Conservation (phyloP, 768 basidiomycete species). For the Tubosaeta sp. region DNA sequence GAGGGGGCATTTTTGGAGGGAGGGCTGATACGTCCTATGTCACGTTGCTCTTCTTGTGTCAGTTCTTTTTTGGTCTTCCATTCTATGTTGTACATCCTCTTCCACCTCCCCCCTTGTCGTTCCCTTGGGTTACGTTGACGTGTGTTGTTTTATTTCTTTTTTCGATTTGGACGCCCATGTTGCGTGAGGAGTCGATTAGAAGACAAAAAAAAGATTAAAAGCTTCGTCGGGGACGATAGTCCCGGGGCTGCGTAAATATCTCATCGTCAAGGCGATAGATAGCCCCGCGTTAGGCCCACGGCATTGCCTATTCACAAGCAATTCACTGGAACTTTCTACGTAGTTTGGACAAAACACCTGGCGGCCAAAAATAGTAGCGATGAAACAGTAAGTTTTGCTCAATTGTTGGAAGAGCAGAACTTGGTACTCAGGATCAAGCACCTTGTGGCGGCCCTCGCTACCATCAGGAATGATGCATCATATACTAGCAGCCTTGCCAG, state of each 20-base stretch:
- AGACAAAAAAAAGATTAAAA: slow-evolving; percentile 5
- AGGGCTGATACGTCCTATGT: slow-evolving; percentile 7
- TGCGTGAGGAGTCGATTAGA: slow-evolving; percentile 25
- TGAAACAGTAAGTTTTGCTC: no score
- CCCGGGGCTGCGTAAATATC: neutral
- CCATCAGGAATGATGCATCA: no score
- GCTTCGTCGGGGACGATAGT: neutral
- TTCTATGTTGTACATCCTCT: slow-evolving; percentile 14
- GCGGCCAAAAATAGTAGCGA: no score
- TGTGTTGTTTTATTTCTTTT: slow-evolving; percentile 3
- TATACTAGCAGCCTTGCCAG: no score
- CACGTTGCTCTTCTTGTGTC: slow-evolving; percentile 8
- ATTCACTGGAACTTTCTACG: no score
- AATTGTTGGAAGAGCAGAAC: no score
- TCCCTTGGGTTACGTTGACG: slow-evolving; percentile 11
- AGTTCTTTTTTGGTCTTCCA: slow-evolving; percentile 1
- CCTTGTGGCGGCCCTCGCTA: no score
- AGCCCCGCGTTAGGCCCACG: no score
- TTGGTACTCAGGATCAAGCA: no score
- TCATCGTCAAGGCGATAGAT: no score
- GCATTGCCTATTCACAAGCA: no score
- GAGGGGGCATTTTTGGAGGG: neutral
- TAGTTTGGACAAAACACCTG: no score
- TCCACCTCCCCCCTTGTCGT: slow-evolving; percentile 2
- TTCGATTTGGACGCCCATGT: slow-evolving; percentile 13